Base-by-base conservation (phyloP, 1,284 basidiomycete species). In the Ustilago hordei region DNA sequence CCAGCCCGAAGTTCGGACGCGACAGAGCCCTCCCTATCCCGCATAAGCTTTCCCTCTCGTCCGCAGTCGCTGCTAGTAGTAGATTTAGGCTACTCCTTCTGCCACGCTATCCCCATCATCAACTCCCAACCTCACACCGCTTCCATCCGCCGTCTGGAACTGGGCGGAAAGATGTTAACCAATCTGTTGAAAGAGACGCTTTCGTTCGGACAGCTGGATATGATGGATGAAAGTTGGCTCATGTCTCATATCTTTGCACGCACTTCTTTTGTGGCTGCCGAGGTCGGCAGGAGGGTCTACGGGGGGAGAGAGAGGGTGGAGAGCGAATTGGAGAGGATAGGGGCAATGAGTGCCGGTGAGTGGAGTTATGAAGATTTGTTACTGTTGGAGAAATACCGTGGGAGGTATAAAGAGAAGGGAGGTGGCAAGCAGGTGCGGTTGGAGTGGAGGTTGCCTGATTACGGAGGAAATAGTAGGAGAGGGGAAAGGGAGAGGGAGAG, bases 201-300 rank as follows among this genome's bases (percentile, higher is more conserved):
- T 12, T 96, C 94, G 12, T 98, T 94, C 86, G 91, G 94, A 36
- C 95, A 98, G 84, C 96, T 94, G 93, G 95, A 98, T 86, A 94
- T 98, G 93, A 95, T 95, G 91, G 95, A 98, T 84, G 93, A 97
- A 87, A 95, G 93, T 0, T 91, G 92, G 86, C 92, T 98, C 81
- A 92, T 97, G 87, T 95, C 95, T 87, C 90, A 93, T 75, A 92
- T 95, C 80, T 95, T 96, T 85, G 93, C 94, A 84, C 87, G 89
- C 13, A 95, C 93, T 84, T 94, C 93, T 86, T 98, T 93, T 86
- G 92, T 97, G 60, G 84, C 83, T 2, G 70, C 75, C 1, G 34
- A 50, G 1, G 67, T 66, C 0, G 70, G 77, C 13, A 2, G 38
- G 32, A 32, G 78, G 23, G 41, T 50, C 2, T 53, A 91, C 92